Percentiles rank a stretch among this genome's conserved stretches.
These are phyloP conservation scores for Serendipita sp. DNA, from an alignment of 768 basidiomycete species.

Conservation along the genomic window DNA sequence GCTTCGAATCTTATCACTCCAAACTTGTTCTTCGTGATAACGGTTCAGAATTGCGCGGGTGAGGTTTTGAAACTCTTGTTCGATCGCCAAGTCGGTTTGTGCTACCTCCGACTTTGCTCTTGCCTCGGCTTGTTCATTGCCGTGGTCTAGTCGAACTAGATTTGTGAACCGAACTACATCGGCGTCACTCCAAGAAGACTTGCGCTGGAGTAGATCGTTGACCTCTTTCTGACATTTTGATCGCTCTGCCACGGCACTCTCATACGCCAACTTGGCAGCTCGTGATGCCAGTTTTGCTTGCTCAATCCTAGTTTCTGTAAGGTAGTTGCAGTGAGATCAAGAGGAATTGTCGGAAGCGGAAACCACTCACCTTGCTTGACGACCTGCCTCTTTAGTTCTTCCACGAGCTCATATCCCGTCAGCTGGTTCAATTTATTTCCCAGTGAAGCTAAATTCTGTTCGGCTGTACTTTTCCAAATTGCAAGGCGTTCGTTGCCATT, in stretches of 20 bases:
- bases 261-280: constrained; percentile 59
- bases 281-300: constrained; percentile 50
- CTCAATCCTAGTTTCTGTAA: constrained; percentile 57
- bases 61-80: constrained; percentile 72
- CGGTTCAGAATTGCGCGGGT: constrained; percentile 71
- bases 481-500: not conserved
- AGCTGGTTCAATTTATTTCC: constrained; percentile 70
- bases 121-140: constrained; percentile 64
- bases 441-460: constrained; percentile 45
- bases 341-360: constrained; percentile 13
- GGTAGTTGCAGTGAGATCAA: constrained; percentile 8
- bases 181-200: constrained; percentile 74
- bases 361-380: constrained; percentile 51
- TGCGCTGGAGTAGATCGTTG: constrained; percentile 87
- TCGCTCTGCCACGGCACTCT: constrained; percentile 61
- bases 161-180: constrained; percentile 78
- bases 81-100: constrained; percentile 63
- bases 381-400: constrained; percentile 61
- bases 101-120: constrained; percentile 51
- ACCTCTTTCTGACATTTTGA: constrained; percentile 63
- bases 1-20: constrained; percentile 97
- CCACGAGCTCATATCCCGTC: constrained; percentile 87
- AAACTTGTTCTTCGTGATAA: constrained; percentile 97
- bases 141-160: constrained; percentile 81
- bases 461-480: not conserved